Evolutionary conservation across 805 yeast genomes (phyloP).

Genomic region (Candida verbasci): DNA sequence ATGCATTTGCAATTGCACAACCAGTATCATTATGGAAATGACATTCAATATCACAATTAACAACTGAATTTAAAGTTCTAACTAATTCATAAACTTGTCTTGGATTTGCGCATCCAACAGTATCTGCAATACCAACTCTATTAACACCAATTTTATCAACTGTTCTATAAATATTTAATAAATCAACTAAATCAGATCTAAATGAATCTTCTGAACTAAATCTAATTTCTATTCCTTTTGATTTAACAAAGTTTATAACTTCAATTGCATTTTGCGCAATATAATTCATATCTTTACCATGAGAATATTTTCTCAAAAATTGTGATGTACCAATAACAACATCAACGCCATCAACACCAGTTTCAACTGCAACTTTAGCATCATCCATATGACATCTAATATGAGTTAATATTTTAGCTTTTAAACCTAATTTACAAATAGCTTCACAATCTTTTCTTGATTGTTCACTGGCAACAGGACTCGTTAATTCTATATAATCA

Average conservation of each 20-base stretch:
- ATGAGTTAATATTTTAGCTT: slow-evolving; percentile 93
- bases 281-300: slow-evolving; percentile 98
- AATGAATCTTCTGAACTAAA: slow-evolving; percentile 96
- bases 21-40: slow-evolving; percentile 99
- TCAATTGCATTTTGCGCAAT: slow-evolving; percentile 94
- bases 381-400: slow-evolving; percentile 99
- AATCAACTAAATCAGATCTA: slow-evolving; percentile 93
- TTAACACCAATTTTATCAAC: slow-evolving; percentile 97
- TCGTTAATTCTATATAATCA: slow-evolving; percentile 94
- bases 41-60: slow-evolving; percentile 94
- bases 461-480: slow-evolving; percentile 97
- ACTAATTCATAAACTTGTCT: slow-evolving; percentile 97
- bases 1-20: slow-evolving; percentile 97
- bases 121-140: slow-evolving; percentile 98
- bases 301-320: slow-evolving; percentile 89
- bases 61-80: slow-evolving; percentile 88
- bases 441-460: slow-evolving; percentile 93
- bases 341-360: slow-evolving; percentile 99
- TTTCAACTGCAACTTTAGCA: slow-evolving; percentile 93
- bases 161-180: slow-evolving; percentile 91
- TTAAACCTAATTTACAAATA: slow-evolving; percentile 92
- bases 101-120: slow-evolving; percentile 99
- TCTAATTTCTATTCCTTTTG: slow-evolving; percentile 94
- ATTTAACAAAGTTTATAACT: slow-evolving; percentile 95
- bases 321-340: slow-evolving; percentile 97